These are phyloP conservation scores for Brassica carinata DNA, from an alignment of 345 rosid genomes.

Conservation along the genomic window DNA sequence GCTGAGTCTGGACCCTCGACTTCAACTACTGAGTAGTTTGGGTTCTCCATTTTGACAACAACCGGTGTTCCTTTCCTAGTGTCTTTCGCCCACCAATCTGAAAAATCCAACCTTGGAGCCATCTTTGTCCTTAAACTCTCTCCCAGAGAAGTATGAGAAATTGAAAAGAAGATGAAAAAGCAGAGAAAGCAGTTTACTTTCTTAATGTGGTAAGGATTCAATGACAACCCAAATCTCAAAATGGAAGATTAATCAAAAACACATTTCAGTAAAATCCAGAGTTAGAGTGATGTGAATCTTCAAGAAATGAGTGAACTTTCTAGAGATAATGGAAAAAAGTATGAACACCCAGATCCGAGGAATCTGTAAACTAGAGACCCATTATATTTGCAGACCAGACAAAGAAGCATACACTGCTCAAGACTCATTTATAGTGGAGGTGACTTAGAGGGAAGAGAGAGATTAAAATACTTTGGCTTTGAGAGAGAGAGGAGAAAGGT, in stretches of 20 bases:
- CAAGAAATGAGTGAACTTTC: slow-evolving; percentile 31
- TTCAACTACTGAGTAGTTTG: slow-evolving; percentile 81
- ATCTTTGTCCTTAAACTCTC: slow-evolving; percentile 32
- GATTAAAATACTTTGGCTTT: slow-evolving; percentile 27
- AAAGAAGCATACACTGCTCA: slow-evolving; percentile 42
- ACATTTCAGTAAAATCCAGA: slow-evolving; percentile 22
- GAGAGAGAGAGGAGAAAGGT: slow-evolving; percentile 47
- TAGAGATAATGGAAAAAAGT: slow-evolving; percentile 6
- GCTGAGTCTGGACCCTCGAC: slow-evolving; percentile 87
- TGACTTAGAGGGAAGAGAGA: slow-evolving; percentile 28
- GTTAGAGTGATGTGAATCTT: slow-evolving; percentile 20
- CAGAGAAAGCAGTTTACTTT: not conserved
- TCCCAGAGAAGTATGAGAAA: slow-evolving; percentile 19
- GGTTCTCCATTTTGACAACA: slow-evolving; percentile 88
- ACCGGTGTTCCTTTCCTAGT: slow-evolving; percentile 78
- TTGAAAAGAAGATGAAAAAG: not conserved
- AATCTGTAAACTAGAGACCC: slow-evolving; percentile 42
- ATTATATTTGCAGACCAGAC: slow-evolving; percentile 27
- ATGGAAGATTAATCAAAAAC: slow-evolving; percentile 20
- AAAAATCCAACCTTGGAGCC: slow-evolving; percentile 73
- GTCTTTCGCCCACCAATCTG: slow-evolving; percentile 68
- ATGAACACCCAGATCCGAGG: slow-evolving; percentile 54
- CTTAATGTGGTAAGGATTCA: slow-evolving; percentile 37
- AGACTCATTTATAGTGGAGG: slow-evolving; percentile 43
- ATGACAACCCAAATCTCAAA: slow-evolving; percentile 24